Evolutionary conservation across 306 rosid genomes (phyloP).

Genomic region (Spatholobus suberectus): DNA sequence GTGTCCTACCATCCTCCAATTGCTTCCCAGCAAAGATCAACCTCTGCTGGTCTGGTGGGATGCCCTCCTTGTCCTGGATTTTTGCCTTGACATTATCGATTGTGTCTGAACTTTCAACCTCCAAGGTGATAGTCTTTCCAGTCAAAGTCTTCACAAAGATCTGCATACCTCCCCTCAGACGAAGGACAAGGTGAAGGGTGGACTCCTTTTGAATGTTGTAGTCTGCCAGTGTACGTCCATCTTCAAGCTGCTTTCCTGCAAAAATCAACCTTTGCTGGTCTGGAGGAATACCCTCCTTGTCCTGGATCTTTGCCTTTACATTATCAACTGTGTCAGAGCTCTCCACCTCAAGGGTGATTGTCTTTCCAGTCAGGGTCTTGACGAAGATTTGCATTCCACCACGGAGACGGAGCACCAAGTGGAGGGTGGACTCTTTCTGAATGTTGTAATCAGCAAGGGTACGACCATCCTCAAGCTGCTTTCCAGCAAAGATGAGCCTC

Average conservation of each 20-base stretch:
- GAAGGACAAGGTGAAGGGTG: neutral
- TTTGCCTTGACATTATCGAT: neutral
- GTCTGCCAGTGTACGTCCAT: neutral
- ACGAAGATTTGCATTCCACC: slow-evolving; percentile 43
- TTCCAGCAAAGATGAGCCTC: slow-evolving; percentile 39
- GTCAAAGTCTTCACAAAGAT: neutral
- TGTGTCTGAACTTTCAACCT: neutral
- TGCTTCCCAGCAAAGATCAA: neutral
- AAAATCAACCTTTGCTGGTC: slow-evolving; percentile 40
- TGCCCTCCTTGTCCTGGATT: neutral
- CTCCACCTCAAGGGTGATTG: slow-evolving; percentile 38
- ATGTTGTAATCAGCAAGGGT: slow-evolving; percentile 39
- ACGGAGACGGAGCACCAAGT: slow-evolving; percentile 31
- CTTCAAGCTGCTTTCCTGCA: slow-evolving; percentile 28
- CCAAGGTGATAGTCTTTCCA: neutral
- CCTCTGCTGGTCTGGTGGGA: neutral
- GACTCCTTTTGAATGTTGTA: neutral
- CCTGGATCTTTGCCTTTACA: slow-evolving; percentile 34
- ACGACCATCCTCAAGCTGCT: slow-evolving; percentile 40
- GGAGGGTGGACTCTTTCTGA: slow-evolving; percentile 31
- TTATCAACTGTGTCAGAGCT: slow-evolving; percentile 39
- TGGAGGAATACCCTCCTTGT: slow-evolving; percentile 41
- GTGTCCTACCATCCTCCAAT: neutral
- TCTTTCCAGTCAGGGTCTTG: slow-evolving; percentile 31
- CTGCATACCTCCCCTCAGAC: neutral